Evolutionary conservation across 2,329 filamentous ascomycete species (phyloP).

Genomic region (Xylaria arbuscula): DNA sequence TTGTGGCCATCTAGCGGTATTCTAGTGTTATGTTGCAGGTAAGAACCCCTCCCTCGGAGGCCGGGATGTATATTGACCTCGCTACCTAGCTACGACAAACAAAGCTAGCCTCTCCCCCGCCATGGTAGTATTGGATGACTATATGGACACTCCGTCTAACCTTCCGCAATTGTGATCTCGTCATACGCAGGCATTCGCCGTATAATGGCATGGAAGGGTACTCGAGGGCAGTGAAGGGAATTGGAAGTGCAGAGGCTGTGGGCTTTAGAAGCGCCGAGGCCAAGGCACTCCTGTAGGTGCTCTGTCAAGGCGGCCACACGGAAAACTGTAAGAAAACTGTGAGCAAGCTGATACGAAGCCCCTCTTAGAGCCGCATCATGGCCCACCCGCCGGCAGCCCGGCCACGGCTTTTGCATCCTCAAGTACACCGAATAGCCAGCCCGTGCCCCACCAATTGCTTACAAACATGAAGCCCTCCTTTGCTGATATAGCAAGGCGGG

Average conservation of each 20-base stretch:
- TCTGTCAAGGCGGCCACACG: background rate
- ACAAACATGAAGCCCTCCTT: conserved; percentile 1
- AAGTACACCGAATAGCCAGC: background rate
- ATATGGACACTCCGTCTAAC: no score
- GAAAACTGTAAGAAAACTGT: background rate
- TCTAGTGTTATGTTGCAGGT: no score
- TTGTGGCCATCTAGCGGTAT: no score
- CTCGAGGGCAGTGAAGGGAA: background rate
- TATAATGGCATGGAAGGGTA: background rate
- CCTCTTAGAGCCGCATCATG: conserved; percentile 2
- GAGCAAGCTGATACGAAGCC: background rate
- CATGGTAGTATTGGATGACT: no score
- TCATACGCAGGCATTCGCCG: no score
- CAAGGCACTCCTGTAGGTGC: conserved; percentile 2
- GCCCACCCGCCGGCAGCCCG: background rate
- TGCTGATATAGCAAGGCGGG: background rate
- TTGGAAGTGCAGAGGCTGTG: no score
- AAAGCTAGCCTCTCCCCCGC: no score
- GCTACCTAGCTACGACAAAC: no score
- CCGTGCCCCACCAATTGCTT: background rate
- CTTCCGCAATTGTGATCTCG: no score
- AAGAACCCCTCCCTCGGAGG: no score
- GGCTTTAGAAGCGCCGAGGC: background rate
- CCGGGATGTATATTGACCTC: no score
- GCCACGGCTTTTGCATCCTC: conserved; percentile 19